These are phyloP conservation scores for Fistulinella cinereoalba DNA, from an alignment of 1,284 basidiomycete genomes.

Conservation along the genomic window DNA sequence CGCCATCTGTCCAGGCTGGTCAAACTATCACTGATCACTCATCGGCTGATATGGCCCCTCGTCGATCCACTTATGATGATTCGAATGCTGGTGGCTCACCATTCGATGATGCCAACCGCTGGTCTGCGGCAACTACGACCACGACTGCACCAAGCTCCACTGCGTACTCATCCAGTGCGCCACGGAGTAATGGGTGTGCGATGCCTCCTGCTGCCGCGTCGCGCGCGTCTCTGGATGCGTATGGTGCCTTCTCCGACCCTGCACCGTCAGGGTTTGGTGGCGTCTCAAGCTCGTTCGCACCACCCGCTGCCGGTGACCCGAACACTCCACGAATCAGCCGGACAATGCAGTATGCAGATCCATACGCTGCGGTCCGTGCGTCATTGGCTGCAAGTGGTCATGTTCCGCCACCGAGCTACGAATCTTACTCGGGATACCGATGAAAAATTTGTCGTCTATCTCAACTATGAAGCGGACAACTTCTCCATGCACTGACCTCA, in stretches of 20 bases:
- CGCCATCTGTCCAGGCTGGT: slow-evolving; percentile 19
- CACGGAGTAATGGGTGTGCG: slow-evolving; percentile 27
- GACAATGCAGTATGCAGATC: slow-evolving; percentile 87
- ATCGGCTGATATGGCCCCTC: slow-evolving; percentile 25
- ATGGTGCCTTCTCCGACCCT: slow-evolving; percentile 84
- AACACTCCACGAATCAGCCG: slow-evolving; percentile 61
- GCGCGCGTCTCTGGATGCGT: slow-evolving; percentile 77
- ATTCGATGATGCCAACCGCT: slow-evolving; percentile 54
- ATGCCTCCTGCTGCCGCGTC: slow-evolving; percentile 34
- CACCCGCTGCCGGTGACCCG: slow-evolving; percentile 38
- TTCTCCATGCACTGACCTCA: slow-evolving; percentile 11
- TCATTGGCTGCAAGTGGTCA: slow-evolving; percentile 32
- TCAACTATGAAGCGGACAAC: slow-evolving; percentile 3
- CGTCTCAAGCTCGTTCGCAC: slow-evolving; percentile 26
- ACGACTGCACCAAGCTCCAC: slow-evolving; percentile 36
- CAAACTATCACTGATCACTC: slow-evolving; percentile 37
- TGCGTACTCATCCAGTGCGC: slow-evolving; percentile 32
- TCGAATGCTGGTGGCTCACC: slow-evolving; percentile 42
- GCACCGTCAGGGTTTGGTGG: slow-evolving; percentile 64
- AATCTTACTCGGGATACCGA: slow-evolving; percentile 39
- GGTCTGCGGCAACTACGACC: slow-evolving; percentile 35
- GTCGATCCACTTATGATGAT: slow-evolving; percentile 37
- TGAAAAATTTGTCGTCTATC: slow-evolving; percentile 7
- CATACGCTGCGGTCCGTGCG: slow-evolving; percentile 72
- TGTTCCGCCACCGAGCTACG: slow-evolving; percentile 47